Base-by-base conservation (phyloP, 164 flowering plant species). In the Dillenia suffruticosa region DNA sequence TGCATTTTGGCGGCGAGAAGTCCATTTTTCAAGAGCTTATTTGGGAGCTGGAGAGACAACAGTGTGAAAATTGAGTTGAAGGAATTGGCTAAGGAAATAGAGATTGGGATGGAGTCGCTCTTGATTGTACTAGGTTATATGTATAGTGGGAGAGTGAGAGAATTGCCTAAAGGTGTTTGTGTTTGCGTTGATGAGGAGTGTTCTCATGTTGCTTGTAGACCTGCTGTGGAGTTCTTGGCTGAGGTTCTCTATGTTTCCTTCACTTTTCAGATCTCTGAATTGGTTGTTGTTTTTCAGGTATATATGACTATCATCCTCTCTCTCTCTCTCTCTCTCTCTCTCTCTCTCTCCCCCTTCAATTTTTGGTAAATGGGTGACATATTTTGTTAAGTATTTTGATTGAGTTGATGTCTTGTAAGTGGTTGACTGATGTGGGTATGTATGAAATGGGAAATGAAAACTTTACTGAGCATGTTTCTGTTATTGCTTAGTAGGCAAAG, bases 161-260 rank as follows among this genome's bases (percentile, higher is more conserved):
- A 75, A 15, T 59, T 66, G 56, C 79, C 86, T 11, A 70, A 68
- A 55, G 84, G 60, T 9, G 88, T 79, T 32, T 82, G 84, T 62
- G 70, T 54, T 16, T 90, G 97, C 56, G 95, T 79, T 7, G 97
- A 91, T 56, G 88, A 85, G 0, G 78, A 74, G 9, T 91, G 97
- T 63, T 55, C 46, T 12, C 95, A 90, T 61, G 68, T 68, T 24
- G 90, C 82, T 11, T 88, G 97, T 57, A 62, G 85, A 53, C 94
- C 97, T 0, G 83, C 75, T 2, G 73, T 90, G 14, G 84, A 82
- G 61, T 85, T 80, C 62, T 51, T 84, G 81, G 80, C 76, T 62
- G 81, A 91, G 74, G 85, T 85, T 49, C 76, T 91, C 57, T 87
- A 87, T 67, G 85, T 79, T 2, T 77, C 91, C 12, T 82, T 72